Evolutionary conservation across 1,284 basidiomycete genomes (phyloP), one percentile per base, ranked within the genome.

Genomic region (Moesziomyces parantarcticus): DNA sequence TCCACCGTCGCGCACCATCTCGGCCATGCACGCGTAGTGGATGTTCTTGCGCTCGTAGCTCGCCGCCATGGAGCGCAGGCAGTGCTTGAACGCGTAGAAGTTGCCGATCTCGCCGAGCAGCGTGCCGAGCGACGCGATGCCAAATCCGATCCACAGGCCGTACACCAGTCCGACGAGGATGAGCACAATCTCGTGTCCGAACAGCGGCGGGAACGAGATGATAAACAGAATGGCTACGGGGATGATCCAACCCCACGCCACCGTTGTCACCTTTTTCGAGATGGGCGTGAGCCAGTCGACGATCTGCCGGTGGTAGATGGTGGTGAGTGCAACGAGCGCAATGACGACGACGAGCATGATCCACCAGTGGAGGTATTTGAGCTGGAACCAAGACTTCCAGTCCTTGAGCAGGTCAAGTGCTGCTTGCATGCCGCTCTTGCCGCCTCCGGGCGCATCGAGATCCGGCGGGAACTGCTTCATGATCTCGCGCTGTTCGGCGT

Each of bases 201-300:
- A 92, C 13, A 92, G 86, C 14, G 57, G 64, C 5, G 78, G 63
- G 52, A 75, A 74, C 16, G 57, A 79, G 40, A 92, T 89, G 70
- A 92, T 86, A 79, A 92, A 91, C 25, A 92, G 86, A 51, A 93
- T 86, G 45, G 85, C 91, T 49, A 94, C 92, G 1, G 93, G 93
- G 44, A 96, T 92, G 18, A 91, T 83, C 90, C 90, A 95, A 20
- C 93, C 93, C 42, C 80, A 86, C 11, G 84, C 81, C 20, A 87
- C 67, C 34, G 86, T 79, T 67, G 89, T 88, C 80, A 92, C 85
- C 87, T 89, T 89, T 26, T 87, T 85, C 2, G 89, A 89, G 5
- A 87, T 87, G 1, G 91, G 90, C 20, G 86, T 88, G 50, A 92
- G 84, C 87, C 87, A 89, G 14, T 86, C 74, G 23, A 92, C 88